These are phyloP conservation scores for Zopfochytrium polystomum DNA, from an alignment of 371 early-diverging fungal genomes.

Conservation along the genomic window DNA sequence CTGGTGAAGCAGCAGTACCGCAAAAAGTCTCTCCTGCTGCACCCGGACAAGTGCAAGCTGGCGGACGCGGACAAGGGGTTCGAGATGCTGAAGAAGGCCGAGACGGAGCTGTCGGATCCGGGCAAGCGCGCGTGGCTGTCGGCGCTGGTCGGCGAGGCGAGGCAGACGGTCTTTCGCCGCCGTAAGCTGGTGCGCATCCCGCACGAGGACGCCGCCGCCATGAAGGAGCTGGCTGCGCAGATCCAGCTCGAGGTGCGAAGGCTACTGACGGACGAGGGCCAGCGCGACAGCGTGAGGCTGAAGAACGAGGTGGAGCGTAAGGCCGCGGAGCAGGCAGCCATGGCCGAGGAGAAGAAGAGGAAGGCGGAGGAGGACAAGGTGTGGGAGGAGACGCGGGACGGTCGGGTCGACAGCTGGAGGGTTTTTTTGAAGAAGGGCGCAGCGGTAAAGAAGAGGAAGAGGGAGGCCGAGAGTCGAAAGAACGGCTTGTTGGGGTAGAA, in stretches of 20 bases:
- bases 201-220: slow-evolving; percentile 55
- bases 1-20: slow-evolving; percentile 68
- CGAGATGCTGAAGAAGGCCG: slow-evolving; percentile 79
- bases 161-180: not conserved
- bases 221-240: slow-evolving; percentile 29
- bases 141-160: slow-evolving; percentile 23
- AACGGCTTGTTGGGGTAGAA: too few species aligned
- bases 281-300: slow-evolving; percentile 51
- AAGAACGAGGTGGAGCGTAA: slow-evolving; percentile 48
- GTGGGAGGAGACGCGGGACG: slow-evolving; percentile 47
- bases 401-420: slow-evolving; percentile 42
- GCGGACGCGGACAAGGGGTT: slow-evolving; percentile 79
- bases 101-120: slow-evolving; percentile 69
- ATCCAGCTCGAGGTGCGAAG: slow-evolving; percentile 33
- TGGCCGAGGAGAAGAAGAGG: slow-evolving; percentile 33
- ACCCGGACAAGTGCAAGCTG: slow-evolving; percentile 81
- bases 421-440: slow-evolving; percentile 50
- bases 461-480: slow-evolving; percentile 17
- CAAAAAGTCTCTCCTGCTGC: slow-evolving; percentile 80
- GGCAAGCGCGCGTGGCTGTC: slow-evolving; percentile 57
- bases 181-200: not conserved
- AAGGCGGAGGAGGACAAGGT: slow-evolving; percentile 42
- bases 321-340: slow-evolving; percentile 30
- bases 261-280: slow-evolving; percentile 59
- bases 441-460: slow-evolving; percentile 65